Base-by-base conservation (phyloP, 441 rosid species). In the Adansonia grandidieri region DNA sequence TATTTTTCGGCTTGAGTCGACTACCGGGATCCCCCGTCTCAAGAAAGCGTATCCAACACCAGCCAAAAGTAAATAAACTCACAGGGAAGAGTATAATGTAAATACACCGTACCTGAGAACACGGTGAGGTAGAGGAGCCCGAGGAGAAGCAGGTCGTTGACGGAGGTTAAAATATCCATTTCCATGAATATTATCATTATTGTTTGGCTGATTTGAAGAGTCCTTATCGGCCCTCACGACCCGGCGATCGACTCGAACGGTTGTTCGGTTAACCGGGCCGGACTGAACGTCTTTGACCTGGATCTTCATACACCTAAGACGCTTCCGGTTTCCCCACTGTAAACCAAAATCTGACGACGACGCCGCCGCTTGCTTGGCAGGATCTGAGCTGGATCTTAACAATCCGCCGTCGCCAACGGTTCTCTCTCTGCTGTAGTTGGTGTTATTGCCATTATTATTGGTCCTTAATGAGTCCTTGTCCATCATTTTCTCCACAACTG, bases 291-390 rank as follows among this genome's bases (percentile, higher is more conserved):
- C 93, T 72, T 81, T 90, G 68, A 73, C 85, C 77, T 86, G 91
- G 56, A 85, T 82, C 86, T 90, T 90, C 92, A 86, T 90, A 74
- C 92, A 90, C 86, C 92, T 77, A 9, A 86, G 85, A 11, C 93
- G 87, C 77, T 90, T 90, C 84, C 93, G 86, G 73, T 80, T 88
- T 32, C 93, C 93, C 93, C 93, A 90, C 88, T 87, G 91, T 73
- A 87, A 78, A 24, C 82, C 84, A 44, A 90, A 86, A 78, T 88
- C 90, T 13, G 88, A 51, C 82, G 93, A 69, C 82, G 87, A 72
- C 28, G 28, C 28, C 80, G 89, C 65, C 74, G 84, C 71, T 47
- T 79, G 84, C 61, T 83, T 74, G n/a, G 71, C 53, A 2, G 83
- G 77, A 56, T 84, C 88, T 28, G 88, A 78, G 78, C 82, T 78